Evolutionary conservation across 2,329 filamentous ascomycete genomes (phyloP).

Genomic region (Rutstroemia sp.): DNA sequence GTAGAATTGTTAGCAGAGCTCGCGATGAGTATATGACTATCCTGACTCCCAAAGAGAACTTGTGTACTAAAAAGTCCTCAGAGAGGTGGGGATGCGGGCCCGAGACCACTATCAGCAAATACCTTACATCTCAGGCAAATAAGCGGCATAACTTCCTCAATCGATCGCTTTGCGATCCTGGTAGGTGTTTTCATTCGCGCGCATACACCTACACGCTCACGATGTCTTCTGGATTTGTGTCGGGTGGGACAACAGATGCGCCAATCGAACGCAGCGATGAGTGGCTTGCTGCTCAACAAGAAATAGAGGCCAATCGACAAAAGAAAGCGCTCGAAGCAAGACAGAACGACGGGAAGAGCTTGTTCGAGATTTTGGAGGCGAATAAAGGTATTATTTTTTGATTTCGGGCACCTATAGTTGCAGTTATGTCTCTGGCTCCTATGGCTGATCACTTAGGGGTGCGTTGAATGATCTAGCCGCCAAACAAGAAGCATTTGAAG

Average conservation of each 20-base stretch:
- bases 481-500: slow-evolving; percentile 77
- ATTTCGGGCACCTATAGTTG: slow-evolving; percentile 5
- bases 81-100: no score
- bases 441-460: slow-evolving; percentile 30
- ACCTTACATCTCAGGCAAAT: no score
- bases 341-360: slow-evolving; percentile 42
- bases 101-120: no score
- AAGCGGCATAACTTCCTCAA: not conserved
- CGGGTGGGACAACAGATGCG: slow-evolving; percentile 40
- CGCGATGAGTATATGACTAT: no score
- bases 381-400: slow-evolving; percentile 58
- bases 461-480: slow-evolving; percentile 45
- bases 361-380: slow-evolving; percentile 71
- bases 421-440: not conserved
- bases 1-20: no score
- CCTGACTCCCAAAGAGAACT: no score
- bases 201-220: slow-evolving; percentile 1
- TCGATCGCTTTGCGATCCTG: not conserved
- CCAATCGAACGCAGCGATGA: slow-evolving; percentile 33
- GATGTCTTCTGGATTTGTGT: slow-evolving; percentile 44
- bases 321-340: slow-evolving; percentile 33
- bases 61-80: no score
- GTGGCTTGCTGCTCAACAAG: slow-evolving; percentile 30
- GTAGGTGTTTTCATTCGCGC: not conserved
- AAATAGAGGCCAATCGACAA: slow-evolving; percentile 31